phyloP scores from a whole-genome alignment of 768 basidiomycete genomes.

The Lentinula lateritia region DNA sequence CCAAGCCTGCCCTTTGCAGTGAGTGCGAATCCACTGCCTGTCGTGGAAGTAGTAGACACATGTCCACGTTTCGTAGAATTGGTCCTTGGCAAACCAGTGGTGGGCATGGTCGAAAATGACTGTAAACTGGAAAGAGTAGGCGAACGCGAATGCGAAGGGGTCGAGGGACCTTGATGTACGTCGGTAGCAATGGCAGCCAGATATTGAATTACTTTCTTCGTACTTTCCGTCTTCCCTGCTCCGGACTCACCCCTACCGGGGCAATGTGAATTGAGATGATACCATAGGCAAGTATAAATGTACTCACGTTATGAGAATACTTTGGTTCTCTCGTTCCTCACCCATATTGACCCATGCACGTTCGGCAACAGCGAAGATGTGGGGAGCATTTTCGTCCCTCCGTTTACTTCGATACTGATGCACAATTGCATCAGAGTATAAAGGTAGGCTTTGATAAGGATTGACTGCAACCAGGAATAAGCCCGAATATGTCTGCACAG shows the following conservation, averaged over 20 bases:
- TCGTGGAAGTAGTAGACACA: constrained; percentile 28
- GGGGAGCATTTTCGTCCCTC: constrained; percentile 89
- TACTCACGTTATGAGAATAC: constrained; percentile 93
- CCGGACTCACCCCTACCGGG: constrained; percentile 87
- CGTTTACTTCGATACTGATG: constrained; percentile 88
- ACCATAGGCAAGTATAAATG: not conserved
- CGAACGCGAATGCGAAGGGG: constrained; percentile 61
- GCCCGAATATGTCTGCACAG: constrained; percentile 80
- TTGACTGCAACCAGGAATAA: constrained; percentile 98
- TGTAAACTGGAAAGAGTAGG: constrained; percentile 50
- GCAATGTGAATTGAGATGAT: constrained; percentile 4
- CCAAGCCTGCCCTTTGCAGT: constrained; percentile 75
- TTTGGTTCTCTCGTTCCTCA: constrained; percentile 94
- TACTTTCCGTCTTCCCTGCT: constrained; percentile 98
- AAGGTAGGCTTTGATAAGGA: constrained; percentile 87
- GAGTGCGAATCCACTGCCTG: constrained; percentile 37
- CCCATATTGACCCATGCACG: constrained; percentile 99
- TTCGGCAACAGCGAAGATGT: constrained; percentile 96
- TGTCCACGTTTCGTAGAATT: constrained; percentile 57
- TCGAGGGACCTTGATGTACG: constrained; percentile 42
- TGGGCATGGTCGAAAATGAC: constrained; percentile 52
- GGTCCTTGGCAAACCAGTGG: constrained; percentile 65
- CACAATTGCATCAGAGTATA: constrained; percentile 85
- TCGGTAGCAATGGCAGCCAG: constrained; percentile 95
- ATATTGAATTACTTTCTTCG: constrained; percentile 99